These are phyloP conservation scores for Purpureocillium takamizusanense DNA, from an alignment of 2,329 filamentous ascomycete genomes.

Conservation along the genomic window DNA sequence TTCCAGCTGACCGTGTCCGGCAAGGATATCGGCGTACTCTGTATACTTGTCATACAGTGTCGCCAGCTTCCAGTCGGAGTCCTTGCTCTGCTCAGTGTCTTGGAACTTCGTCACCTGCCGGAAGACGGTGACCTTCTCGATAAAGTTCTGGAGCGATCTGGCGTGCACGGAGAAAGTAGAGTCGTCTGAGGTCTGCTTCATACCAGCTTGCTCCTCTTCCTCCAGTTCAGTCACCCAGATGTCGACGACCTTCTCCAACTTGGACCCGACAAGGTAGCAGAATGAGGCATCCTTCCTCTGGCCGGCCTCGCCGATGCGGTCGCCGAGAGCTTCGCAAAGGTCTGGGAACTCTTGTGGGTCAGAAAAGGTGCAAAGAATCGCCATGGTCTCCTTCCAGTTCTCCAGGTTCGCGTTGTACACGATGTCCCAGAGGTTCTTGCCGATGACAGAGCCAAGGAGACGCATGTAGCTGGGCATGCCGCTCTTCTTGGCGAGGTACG, in stretches of 20 bases:
- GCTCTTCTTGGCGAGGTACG: constrained; percentile 77
- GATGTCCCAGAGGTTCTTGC: constrained; percentile 96
- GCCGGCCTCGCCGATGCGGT: constrained; percentile 72
- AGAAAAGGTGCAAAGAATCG: constrained; percentile 89
- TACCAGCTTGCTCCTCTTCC: constrained; percentile 68
- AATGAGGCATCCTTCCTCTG: constrained; percentile 86
- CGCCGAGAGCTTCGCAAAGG: constrained; percentile 88
- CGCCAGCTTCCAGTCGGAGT: constrained; percentile 80
- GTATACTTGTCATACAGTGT: constrained; percentile 89
- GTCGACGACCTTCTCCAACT: constrained; percentile 90
- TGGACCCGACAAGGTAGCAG: constrained; percentile 92
- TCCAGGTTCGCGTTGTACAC: constrained; percentile 90
- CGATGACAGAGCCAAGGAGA: constrained; percentile 80
- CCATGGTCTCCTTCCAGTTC: constrained; percentile 97
- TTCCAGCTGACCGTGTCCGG: constrained; percentile 76
- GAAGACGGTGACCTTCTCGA: constrained; percentile 98
- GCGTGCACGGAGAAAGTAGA: constrained; percentile 90
- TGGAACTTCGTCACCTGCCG: constrained; percentile 86
- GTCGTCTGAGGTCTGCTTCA: constrained; percentile 60
- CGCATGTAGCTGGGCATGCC: constrained; percentile 86
- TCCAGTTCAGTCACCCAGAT: constrained; percentile 91
- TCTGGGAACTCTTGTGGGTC: constrained; percentile 86
- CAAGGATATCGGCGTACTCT: constrained; percentile 93
- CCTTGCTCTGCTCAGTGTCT: constrained; percentile 63
- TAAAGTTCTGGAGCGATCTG: constrained; percentile 79